Evolutionary conservation across 345 rosid species (phyloP), one percentile per base, ranked within the genome.

Genomic region (Barbarea vulgaris): DNA sequence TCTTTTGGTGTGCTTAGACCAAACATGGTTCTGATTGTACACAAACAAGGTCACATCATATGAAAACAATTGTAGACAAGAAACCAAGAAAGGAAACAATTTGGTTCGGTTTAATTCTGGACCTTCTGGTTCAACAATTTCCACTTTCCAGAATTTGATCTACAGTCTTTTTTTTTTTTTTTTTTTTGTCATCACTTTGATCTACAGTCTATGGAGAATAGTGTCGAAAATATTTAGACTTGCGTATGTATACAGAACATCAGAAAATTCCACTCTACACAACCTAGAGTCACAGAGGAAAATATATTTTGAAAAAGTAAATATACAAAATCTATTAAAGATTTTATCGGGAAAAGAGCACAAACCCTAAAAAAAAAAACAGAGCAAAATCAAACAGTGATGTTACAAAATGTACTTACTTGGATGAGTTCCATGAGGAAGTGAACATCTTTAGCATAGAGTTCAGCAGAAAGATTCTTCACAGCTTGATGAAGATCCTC

Each of bases 381-480:
- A 24, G n/a, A 50, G 12, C 47, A 2, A 19, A 17, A 46, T 15
- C 10, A 3, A 31, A 25, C 28, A 46, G 22, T 25, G 0, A 51
- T 33, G 3, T n/a, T 24, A 22, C 37, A 30, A 28, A 70, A 18
- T 12, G 30, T 5, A n/a, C 15, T 27, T 34, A 78, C 94, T 88
- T 89, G 91, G 11, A 89, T 85, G 3, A 89, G 87, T 27, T 89
- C 91, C 95, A 89, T 87, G n/a, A 89, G 85, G 54, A 87, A 84
- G 72, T 89, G 94, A 4, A 85, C 88, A 72, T 86, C 91, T 27
- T 86, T 90, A 1, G 91, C 60, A 47, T 90, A 90, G 12, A 90
- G 91, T 33, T 90, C 93, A 47, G 84, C 96, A 0, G 96, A 86
- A 15, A 90, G 89, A 68, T 81, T 78, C 51, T 80, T 80, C 0